phyloP scores from a whole-genome alignment of 768 basidiomycete genomes.

The Solioccasus polychromus region DNA sequence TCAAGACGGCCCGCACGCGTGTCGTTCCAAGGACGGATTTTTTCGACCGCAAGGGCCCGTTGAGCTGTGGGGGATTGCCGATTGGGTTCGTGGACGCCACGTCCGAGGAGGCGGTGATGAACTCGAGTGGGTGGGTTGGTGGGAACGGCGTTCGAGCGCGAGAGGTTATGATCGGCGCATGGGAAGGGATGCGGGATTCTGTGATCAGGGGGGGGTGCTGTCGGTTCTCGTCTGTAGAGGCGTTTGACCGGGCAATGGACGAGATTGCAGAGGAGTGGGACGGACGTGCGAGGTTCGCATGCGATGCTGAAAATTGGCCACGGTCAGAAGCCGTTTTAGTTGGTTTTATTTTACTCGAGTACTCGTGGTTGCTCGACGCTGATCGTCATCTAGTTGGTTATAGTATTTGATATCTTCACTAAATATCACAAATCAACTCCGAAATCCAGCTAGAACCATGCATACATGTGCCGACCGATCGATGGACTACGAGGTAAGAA shows the following conservation, averaged over 20 bases:
- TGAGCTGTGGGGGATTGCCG: constrained; percentile 4
- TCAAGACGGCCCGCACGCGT: constrained; percentile 9
- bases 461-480: no score
- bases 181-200: constrained; percentile 22
- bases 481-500: no score
- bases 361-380: no score
- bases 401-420: no score
- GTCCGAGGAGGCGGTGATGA: constrained; percentile 16
- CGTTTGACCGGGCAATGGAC: constrained; percentile 18
- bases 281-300: constrained; percentile 12
- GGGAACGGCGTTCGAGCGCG: constrained; percentile 19
- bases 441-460: no score
- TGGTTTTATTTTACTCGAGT: no score
- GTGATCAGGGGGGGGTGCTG: constrained; percentile 18
- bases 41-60: constrained; percentile 1
- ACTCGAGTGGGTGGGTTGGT: constrained; percentile 25
- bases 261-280: constrained; percentile 27
- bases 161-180: constrained; percentile 16
- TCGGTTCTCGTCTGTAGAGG: constrained; percentile 14
- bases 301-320: constrained; percentile 1
- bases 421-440: no score
- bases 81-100: constrained; percentile 20
- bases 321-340: constrained; percentile 18
- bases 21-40: constrained; percentile 14
- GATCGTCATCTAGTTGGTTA: no score